Evolutionary conservation across 306 rosid genomes (phyloP).

Genomic region (Malus orientalis): DNA sequence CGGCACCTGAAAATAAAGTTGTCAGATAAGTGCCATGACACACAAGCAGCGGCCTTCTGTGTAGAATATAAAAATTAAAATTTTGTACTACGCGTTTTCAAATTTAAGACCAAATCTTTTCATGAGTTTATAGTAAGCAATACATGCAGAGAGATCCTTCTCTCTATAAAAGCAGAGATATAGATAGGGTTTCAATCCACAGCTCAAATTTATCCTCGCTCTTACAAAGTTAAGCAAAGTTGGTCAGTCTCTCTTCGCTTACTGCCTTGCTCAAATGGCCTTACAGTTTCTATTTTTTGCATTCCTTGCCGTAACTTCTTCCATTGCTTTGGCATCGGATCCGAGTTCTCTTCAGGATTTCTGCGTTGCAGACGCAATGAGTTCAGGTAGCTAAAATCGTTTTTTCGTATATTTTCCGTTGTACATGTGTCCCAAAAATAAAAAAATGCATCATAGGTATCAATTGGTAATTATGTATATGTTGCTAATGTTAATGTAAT

Average conservation of each 20-base stretch:
- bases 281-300: background rate
- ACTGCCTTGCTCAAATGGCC: slow-evolving; percentile 1
- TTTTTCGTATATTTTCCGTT: background rate
- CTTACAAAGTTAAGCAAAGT: background rate
- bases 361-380: slow-evolving; percentile 15
- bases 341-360: slow-evolving; percentile 24
- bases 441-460: background rate
- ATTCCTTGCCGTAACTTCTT: background rate
- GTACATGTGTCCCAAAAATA: background rate
- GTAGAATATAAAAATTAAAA: background rate
- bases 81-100: background rate
- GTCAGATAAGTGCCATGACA: background rate
- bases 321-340: slow-evolving; percentile 14
- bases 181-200: background rate
- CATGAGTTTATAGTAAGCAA: background rate
- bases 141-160: background rate
- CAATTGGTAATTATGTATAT: background rate
- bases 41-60: background rate
- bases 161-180: slow-evolving; percentile 8
- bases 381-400: slow-evolving; percentile 2
- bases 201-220: background rate
- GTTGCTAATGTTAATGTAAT: background rate
- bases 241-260: background rate
- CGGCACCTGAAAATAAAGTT: background rate
- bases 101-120: background rate